Evolutionary conservation across 2,329 filamentous ascomycete genomes (phyloP).

Genomic region (Cadophora malorum): DNA sequence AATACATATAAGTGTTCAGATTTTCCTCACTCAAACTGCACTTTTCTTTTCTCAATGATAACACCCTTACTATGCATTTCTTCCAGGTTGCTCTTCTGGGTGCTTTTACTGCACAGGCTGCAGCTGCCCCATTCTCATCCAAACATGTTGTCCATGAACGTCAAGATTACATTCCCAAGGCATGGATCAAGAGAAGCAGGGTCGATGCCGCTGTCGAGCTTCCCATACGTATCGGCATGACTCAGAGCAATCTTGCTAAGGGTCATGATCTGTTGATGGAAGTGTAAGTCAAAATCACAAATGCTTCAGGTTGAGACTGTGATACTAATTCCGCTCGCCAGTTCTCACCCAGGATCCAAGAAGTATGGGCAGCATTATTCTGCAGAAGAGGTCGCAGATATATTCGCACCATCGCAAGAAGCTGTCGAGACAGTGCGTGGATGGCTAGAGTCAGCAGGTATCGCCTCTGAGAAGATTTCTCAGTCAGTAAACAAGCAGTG

Average conservation of each 20-base stretch:
- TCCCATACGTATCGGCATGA: constrained; percentile 49
- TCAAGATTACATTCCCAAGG: constrained; percentile 27
- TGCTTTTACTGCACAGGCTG: constrained; percentile 26
- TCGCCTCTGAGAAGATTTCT: constrained; percentile 54
- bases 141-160: constrained; percentile 38
- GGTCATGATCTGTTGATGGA: constrained; percentile 51
- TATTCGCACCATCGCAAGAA: constrained; percentile 51
- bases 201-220: constrained; percentile 25
- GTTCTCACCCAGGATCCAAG: constrained; percentile 50
- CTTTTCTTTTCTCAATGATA: not conserved
- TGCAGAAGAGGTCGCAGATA: constrained; percentile 47
- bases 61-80: constrained; percentile 31
- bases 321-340: constrained; percentile 1
- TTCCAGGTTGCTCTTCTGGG: constrained; percentile 26
- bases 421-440: constrained; percentile 56
- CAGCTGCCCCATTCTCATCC: constrained; percentile 28
- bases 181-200: constrained; percentile 35
- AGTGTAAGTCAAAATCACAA: constrained; percentile 40
- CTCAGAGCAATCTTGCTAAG: constrained; percentile 54
- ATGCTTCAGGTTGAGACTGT: not conserved
- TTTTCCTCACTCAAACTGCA: not conserved
- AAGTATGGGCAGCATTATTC: constrained; percentile 56
- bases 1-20: not conserved
- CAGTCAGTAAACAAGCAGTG: constrained; percentile 49
- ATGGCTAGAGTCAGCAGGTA: constrained; percentile 60